Conservation (phyloP, 768 basidiomycete genomes). For the Pulveroboletus frians region DNA sequence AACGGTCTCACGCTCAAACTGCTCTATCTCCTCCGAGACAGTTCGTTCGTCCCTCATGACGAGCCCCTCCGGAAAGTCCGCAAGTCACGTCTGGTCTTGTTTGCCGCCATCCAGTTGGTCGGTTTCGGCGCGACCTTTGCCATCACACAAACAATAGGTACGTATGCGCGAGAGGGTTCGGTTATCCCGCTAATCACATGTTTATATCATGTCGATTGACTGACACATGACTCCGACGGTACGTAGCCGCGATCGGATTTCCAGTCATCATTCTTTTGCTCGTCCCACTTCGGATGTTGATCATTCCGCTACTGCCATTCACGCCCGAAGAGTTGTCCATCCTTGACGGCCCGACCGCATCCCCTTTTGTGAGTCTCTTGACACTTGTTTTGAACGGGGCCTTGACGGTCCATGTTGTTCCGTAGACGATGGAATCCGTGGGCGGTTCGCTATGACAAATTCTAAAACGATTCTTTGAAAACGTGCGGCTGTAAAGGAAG, state of each 20-base stretch:
- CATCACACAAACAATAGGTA: constrained; percentile 85
- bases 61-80: constrained; percentile 78
- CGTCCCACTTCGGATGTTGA: constrained; percentile 64
- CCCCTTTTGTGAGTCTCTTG: constrained; percentile 61
- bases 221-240: too few species aligned
- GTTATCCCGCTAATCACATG: not conserved
- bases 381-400: not conserved
- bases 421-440: constrained; percentile 42
- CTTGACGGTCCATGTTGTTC: not conserved
- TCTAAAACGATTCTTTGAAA: too few species aligned
- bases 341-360: constrained; percentile 88
- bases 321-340: constrained; percentile 72
- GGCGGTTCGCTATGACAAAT: constrained; percentile 28
- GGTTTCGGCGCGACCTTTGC: constrained; percentile 88
- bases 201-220: not conserved
- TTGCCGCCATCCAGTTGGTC: constrained; percentile 67
- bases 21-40: constrained; percentile 75
- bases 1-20: constrained; percentile 84
- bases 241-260: constrained; percentile 80
- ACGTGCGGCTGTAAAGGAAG: too few species aligned
- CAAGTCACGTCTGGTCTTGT: constrained; percentile 66
- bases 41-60: constrained; percentile 46
- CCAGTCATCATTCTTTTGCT: constrained; percentile 83
- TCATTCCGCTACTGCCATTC: constrained; percentile 76
- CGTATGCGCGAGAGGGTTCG: constrained; percentile 8